phyloP scores from a whole-genome alignment of 345 rosid genomes.

The Eucalyptus curtisii region DNA sequence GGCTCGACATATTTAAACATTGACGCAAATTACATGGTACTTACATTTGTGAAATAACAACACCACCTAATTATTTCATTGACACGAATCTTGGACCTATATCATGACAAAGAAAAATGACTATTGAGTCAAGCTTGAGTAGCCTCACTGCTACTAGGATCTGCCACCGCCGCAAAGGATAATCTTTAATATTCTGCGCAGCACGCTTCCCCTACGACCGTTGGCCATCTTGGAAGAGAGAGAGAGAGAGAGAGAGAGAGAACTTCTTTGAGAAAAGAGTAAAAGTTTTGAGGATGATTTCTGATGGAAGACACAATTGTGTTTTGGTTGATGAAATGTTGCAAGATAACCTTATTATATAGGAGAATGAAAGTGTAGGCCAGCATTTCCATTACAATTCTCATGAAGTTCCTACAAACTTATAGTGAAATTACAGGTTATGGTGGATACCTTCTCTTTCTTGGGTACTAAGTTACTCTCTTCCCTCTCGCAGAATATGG shows the following conservation, averaged over 20 bases:
- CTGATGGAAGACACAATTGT: background rate
- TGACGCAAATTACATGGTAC: fast-evolving
- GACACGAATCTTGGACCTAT: background rate
- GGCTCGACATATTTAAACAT: background rate
- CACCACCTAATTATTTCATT: background rate
- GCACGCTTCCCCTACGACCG: too few relatives aligned
- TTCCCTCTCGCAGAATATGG: background rate
- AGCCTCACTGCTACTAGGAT: fast-evolving
- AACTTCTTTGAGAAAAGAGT: background rate
- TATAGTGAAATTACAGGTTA: background rate
- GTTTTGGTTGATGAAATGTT: background rate
- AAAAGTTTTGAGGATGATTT: background rate
- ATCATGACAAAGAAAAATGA: background rate
- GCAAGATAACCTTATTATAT: background rate
- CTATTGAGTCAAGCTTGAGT: background rate
- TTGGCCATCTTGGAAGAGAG: too few relatives aligned
- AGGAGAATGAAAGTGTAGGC: background rate
- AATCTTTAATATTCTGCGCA: too few relatives aligned
- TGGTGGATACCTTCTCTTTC: background rate
- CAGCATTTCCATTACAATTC: background rate
- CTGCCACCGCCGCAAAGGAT: fast-evolving
- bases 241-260: too few relatives aligned
- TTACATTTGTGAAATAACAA: background rate
- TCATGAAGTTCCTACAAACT: background rate
- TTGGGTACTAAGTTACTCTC: background rate